Conservation (phyloP, 2,329 filamentous ascomycete species). For the Ceratocystis cacaofunesta region DNA sequence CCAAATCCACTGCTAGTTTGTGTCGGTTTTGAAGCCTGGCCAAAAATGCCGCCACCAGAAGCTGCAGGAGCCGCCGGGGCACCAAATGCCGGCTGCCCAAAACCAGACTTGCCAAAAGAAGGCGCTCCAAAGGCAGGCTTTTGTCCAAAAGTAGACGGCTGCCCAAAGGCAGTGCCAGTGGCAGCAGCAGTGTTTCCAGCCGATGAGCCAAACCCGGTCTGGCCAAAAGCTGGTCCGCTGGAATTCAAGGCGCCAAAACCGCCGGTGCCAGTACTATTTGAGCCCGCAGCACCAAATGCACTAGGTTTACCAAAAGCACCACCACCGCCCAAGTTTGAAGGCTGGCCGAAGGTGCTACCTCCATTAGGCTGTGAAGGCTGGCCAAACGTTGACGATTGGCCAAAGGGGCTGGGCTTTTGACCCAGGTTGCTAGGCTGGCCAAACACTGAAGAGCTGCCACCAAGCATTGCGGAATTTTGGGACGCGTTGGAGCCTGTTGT, state of each 20-base stretch:
- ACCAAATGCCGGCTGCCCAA: conserved; percentile 14
- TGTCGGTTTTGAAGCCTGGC: conserved; percentile 25
- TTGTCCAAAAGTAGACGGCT: conserved; percentile 22
- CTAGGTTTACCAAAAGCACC: conserved; percentile 25
- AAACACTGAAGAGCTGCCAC: conserved; percentile 21
- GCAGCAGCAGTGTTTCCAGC: conserved; percentile 3
- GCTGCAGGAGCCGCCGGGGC: conserved; percentile 3
- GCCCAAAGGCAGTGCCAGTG: conserved; percentile 18
- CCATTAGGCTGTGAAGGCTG: conserved; percentile 23
- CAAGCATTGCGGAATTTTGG: conserved; percentile 7
- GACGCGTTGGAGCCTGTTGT: conserved; percentile 12
- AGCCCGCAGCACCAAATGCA: not conserved
- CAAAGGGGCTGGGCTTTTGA: conserved; percentile 25
- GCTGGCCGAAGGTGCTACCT: conserved; percentile 17
- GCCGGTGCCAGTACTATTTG: not conserved
- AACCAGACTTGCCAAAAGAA: conserved; percentile 12
- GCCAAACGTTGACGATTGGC: conserved; percentile 27
- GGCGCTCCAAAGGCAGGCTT: conserved; percentile 26
- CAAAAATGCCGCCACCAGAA: conserved; percentile 22
- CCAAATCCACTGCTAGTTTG: conserved; percentile 27
- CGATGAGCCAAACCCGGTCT: conserved; percentile 4
- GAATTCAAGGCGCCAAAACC: conserved; percentile 8
- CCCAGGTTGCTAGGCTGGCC: conserved; percentile 30
- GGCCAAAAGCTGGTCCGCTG: conserved; percentile 6
- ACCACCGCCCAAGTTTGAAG: conserved; percentile 15